Evolutionary conservation across 169 alveolate genomes (phyloP), one percentile per base, ranked within the genome.

Genomic region (Cystoisospora suis): DNA sequence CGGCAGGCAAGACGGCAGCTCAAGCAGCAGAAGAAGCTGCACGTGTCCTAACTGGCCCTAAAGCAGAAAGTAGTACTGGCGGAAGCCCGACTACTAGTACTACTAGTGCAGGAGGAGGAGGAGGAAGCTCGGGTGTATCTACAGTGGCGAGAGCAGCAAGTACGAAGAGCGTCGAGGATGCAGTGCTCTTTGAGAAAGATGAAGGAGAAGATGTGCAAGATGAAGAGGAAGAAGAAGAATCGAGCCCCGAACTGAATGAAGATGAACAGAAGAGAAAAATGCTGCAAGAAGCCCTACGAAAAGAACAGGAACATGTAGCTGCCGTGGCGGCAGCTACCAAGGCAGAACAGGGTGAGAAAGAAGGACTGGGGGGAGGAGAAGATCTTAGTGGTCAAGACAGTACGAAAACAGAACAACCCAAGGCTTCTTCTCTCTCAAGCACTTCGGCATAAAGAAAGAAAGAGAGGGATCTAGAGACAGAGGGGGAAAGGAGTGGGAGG

Each of bases 251-350:
- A 3, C 72, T 70, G 47, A 69, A 69, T n/a, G 90, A 85, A 44
- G 90, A 85, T 81, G 90, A 85, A 27, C 65, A 85, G 29, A 85
- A 85, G n/a, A 38, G 81, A 7, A 5, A 45, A 1, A 29, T 85
- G 81, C 65, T 85, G 65, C 90, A 85, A 40, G 81, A 61, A 32
- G 90, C 90, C 4, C 79, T 85, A 29, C 23, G 38, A 29, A 85
- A 59, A 38, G 53, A 34, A 12, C 77, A 65, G 44, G 77, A 20
- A 6, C 3, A 27, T 17, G 44, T 65, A 36, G 23, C 75, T 20
- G 75, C 20, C 20, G 61, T 20, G 61, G 9, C 20, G 61, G 61
- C 9, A 9, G 61, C 61, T 12, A 49, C 9, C 61, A 49, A 49
- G 61, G 61, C 61, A 20, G 9, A 49, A 49, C 61, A 49, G 61